These are phyloP conservation scores for Eucalyptus grandis DNA, from an alignment of 345 rosid species.

Conservation along the genomic window DNA sequence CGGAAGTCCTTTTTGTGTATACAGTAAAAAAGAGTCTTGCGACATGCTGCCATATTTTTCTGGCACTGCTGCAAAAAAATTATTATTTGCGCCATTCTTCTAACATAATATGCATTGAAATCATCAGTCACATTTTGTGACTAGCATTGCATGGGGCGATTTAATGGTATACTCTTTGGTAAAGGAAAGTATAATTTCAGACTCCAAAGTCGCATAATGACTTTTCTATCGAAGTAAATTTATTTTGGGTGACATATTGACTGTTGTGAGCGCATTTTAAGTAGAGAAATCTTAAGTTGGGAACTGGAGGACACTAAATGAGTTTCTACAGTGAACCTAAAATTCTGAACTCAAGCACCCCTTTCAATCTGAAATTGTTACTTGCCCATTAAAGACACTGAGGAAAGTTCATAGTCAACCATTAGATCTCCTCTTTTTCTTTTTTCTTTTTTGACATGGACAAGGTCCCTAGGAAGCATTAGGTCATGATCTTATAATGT, in stretches of 20 bases:
- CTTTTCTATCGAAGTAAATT: neutral
- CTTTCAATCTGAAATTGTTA: neutral
- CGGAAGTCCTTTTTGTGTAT: neutral
- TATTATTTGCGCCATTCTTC: neutral
- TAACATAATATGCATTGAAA: neutral
- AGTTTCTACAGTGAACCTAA: neutral
- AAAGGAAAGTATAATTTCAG: neutral
- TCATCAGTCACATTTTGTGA: neutral
- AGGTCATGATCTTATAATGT: neutral
- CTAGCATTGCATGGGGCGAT: neutral
- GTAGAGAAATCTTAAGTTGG: neutral
- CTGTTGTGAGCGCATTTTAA: neutral
- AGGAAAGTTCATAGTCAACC: neutral
- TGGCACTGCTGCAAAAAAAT: neutral
- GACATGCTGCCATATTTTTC: neutral
- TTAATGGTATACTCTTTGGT: neutral
- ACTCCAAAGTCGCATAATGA: neutral
- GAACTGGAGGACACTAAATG: neutral
- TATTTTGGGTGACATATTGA: neutral
- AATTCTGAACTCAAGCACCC: neutral
- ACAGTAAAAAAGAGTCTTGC: neutral
- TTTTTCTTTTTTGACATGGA: neutral
- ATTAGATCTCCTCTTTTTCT: neutral
- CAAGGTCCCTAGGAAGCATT: neutral
- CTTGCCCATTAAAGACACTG: neutral